These are phyloP conservation scores for Leptographium radiaticola DNA, from an alignment of 2,329 filamentous ascomycete species.

Conservation along the genomic window DNA sequence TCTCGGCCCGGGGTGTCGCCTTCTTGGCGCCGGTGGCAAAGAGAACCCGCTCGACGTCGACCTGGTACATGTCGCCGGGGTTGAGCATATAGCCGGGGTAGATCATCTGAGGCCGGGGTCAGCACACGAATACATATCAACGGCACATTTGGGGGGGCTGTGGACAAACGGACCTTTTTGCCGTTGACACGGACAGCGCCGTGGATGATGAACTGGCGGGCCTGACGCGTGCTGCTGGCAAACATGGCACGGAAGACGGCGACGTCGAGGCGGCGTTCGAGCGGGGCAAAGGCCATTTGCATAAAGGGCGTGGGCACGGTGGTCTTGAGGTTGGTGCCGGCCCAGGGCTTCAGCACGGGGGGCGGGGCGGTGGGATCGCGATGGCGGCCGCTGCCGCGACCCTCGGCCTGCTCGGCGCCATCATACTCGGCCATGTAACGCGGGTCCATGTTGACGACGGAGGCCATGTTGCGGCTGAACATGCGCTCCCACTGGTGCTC, in stretches of 20 bases:
- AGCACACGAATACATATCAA: neutral
- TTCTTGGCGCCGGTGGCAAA: conserved; percentile 73
- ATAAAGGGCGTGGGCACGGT: conserved; percentile 66
- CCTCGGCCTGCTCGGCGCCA: conserved; percentile 70
- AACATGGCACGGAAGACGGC: conserved; percentile 90
- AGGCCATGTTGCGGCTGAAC: conserved; percentile 69
- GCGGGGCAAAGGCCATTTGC: conserved; percentile 87
- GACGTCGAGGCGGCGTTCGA: conserved; percentile 86
- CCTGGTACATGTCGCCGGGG: conserved; percentile 96
- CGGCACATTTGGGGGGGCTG: neutral
- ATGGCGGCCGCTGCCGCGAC: conserved; percentile 63
- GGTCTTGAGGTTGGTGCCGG: conserved; percentile 17
- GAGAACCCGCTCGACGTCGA: conserved; percentile 78
- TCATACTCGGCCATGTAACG: conserved; percentile 67
- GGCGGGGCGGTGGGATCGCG: conserved; percentile 6
- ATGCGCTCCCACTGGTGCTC: conserved; percentile 91
- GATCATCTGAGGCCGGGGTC: conserved; percentile 50
- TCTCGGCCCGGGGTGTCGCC: conserved; percentile 17
- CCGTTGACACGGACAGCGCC: conserved; percentile 93
- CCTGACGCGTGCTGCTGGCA: conserved; percentile 84
- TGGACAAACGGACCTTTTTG: conserved; percentile 54
- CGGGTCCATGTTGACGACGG: conserved; percentile 77
- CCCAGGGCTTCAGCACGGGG: conserved; percentile 1
- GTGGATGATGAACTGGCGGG: conserved; percentile 86
- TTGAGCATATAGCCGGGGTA: conserved; percentile 90